Conservation (phyloP, 2,329 filamentous ascomycete genomes). For the Elsinoe ampelina region DNA sequence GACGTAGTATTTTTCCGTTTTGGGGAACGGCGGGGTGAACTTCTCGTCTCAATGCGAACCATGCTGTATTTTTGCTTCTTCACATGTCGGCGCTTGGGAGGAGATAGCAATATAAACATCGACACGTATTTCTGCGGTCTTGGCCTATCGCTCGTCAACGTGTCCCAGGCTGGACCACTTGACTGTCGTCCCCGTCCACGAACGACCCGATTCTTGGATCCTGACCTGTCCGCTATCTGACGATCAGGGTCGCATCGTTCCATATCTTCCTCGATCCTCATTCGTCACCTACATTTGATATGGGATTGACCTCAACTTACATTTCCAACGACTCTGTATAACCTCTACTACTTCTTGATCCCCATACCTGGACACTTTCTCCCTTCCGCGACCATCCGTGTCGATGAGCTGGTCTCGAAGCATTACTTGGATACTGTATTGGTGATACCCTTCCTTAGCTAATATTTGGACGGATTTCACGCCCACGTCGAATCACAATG, state of each 20-base stretch:
- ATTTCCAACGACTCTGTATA: background rate
- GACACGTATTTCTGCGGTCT: background rate
- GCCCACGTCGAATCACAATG: background rate
- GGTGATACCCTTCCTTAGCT: background rate
- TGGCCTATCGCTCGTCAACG: background rate
- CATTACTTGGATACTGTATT: background rate
- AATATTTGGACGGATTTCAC: background rate
- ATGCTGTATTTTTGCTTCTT: background rate
- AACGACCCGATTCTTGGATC: conserved; percentile 3
- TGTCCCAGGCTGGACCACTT: background rate
- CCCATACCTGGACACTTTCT: background rate
- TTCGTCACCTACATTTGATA: background rate
- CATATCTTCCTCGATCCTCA: background rate
- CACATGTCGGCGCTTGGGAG: background rate
- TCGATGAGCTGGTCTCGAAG: conserved; percentile 5
- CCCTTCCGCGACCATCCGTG: background rate
- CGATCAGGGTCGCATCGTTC: conserved; percentile 6
- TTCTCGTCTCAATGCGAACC: background rate
- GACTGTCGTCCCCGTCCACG: background rate
- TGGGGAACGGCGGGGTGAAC: background rate
- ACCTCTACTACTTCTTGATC: background rate
- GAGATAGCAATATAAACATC: background rate
- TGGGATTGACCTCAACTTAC: background rate
- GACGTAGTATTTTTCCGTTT: background rate
- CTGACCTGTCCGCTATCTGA: background rate